Evolutionary conservation across 345 rosid species (phyloP).

Genomic region (Triadica sebifera): DNA sequence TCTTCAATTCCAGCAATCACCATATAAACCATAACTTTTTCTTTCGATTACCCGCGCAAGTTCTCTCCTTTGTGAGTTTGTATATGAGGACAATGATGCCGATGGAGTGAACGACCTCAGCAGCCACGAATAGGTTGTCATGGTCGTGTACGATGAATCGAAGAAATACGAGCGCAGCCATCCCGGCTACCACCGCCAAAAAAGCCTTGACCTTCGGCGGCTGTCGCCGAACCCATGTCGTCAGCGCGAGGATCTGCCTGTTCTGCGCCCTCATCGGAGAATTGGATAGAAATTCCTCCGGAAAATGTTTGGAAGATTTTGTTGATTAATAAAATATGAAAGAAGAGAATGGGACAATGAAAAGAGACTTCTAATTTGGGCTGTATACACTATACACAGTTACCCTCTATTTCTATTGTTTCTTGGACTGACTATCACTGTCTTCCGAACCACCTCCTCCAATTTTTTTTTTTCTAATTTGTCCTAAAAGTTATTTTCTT

Average conservation of each 20-base stretch:
- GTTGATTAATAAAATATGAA: no score
- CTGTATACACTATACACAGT: no score
- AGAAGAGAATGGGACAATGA: no score
- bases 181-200: constrained; percentile 86
- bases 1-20: constrained; percentile 4
- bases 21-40: not conserved
- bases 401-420: no score
- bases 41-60: constrained; percentile 72
- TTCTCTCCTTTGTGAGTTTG: constrained; percentile 91
- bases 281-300: not conserved
- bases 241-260: constrained; percentile 68
- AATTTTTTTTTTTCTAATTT: no score
- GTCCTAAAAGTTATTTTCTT: no score
- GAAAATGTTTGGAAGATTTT: not conserved
- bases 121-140: constrained; percentile 97
- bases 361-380: not conserved
- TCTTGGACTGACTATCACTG: no score
- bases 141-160: constrained; percentile 95
- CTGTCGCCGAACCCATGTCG: constrained; percentile 89
- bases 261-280: constrained; percentile 54
- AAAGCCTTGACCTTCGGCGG: constrained; percentile 98
- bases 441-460: no score
- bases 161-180: constrained; percentile 83
- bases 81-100: constrained; percentile 93
- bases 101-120: constrained; percentile 95